Conservation (phyloP, 1,284 basidiomycete genomes). For the Takashimella tepidaria region DNA sequence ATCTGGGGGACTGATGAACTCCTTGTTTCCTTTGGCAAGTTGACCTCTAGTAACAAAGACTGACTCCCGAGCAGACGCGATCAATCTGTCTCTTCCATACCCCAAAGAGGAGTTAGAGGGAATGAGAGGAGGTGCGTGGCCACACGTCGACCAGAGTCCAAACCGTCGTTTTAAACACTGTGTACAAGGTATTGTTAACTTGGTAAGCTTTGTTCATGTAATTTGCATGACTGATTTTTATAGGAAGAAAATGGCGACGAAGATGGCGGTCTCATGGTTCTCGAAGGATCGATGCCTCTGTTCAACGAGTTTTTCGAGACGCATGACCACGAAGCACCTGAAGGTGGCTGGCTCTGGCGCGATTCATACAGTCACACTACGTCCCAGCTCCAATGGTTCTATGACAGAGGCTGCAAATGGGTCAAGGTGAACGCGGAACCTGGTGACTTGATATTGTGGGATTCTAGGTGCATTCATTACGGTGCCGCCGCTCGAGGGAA, state of each 20-base stretch:
- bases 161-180: slow-evolving; percentile 42
- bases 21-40: slow-evolving; percentile 31
- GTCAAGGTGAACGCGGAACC: slow-evolving; percentile 30
- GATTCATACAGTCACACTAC: slow-evolving; percentile 41
- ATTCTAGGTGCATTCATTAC: slow-evolving; percentile 30
- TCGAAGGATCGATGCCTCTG: slow-evolving; percentile 39
- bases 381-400: slow-evolving; percentile 32
- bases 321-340: slow-evolving; percentile 33
- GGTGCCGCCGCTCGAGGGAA: slow-evolving; percentile 31
- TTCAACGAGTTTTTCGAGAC: slow-evolving; percentile 44
- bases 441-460: slow-evolving; percentile 40
- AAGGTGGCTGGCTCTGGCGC: slow-evolving; percentile 35
- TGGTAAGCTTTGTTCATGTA: slow-evolving; percentile 15
- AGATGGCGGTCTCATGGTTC: slow-evolving; percentile 49
- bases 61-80: slow-evolving; percentile 25
- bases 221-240: neutral
- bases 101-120: slow-evolving; percentile 25
- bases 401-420: slow-evolving; percentile 38
- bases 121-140: slow-evolving; percentile 32
- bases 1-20: slow-evolving; percentile 48
- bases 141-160: slow-evolving; percentile 46
- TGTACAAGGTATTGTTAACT: slow-evolving; percentile 48
- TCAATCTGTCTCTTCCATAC: slow-evolving; percentile 45
- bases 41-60: neutral
- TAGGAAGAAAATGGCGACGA: slow-evolving; percentile 41